Base-by-base conservation (phyloP, 1,284 basidiomycete species). In the Leccinum angustisporum region DNA sequence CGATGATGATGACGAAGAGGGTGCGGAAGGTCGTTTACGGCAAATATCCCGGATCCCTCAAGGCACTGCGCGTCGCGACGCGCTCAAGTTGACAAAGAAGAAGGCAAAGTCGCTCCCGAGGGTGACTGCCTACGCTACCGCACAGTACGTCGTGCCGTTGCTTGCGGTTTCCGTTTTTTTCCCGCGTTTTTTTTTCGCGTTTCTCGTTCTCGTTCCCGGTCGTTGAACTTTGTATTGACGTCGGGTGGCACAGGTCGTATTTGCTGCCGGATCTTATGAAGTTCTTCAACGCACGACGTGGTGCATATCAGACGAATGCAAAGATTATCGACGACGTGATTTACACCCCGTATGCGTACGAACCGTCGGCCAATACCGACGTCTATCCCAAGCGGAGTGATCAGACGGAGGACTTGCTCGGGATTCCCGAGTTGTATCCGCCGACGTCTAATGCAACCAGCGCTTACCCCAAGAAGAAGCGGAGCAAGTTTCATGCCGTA, bases 41-140 rank as follows among this genome's bases (percentile, higher is more conserved):
- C 93, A 95, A 76, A 87, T 97, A 61, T 90, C 91, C 9, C 86
- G 93, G 56, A 98, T 98, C 62, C 96, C 96, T 3, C 94, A 95
- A 54, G 96, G 96, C 3, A 95, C 94, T 43, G 96, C 96, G 36
- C 85, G 95, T 54, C 83, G 94, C 63, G 95, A 98, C 81, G 96
- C 96, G 1, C 78, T 94, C 63, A 86, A 85, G 62, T 77, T 98
- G 65, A 98, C 95, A 0, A 96, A 97, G 78, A 94, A 92, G 76
- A 96, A 96, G 71, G 95, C 95, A 38, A 95, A 95, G 68, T 94
- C 91, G 50, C 76, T 98, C 34, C 95, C 96, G n/a, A 81, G 96
- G 67, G 95, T 97, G 18, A 97, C 95, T 4, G 95, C 95, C 2
- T 98, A 97, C 77, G 94, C 94, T 60, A 98, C 95, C 14, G 94